phyloP scores from a whole-genome alignment of 768 basidiomycete species.

The Podaxis sp. region DNA sequence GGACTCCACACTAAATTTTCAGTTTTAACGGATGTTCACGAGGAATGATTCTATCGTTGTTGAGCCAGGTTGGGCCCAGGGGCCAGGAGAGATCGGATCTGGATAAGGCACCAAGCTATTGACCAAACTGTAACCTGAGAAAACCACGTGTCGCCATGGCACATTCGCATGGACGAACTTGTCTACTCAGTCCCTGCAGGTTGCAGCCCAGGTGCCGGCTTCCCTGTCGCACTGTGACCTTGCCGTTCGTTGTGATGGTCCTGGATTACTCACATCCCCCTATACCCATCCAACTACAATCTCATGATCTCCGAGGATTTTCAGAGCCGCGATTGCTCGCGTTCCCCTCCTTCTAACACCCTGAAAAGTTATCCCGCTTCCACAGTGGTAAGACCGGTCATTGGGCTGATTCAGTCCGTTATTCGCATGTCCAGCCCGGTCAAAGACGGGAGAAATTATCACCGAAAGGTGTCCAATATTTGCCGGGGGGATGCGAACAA shows the following conservation, averaged over 20 bases:
- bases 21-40: neutral
- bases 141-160: conserved; percentile 11
- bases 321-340: too few species aligned
- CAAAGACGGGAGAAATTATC: neutral
- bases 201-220: neutral
- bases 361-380: too few species aligned
- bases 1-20: neutral
- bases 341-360: too few species aligned
- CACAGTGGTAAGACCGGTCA: too few species aligned
- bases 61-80: neutral
- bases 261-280: neutral
- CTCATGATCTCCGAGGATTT: too few species aligned
- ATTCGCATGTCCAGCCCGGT: too few species aligned
- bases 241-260: neutral
- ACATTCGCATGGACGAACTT: neutral
- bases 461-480: neutral
- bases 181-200: neutral
- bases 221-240: neutral
- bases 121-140: neutral
- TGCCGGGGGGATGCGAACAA: neutral
- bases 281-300: neutral
- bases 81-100: neutral
- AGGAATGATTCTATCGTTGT: neutral
- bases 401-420: too few species aligned
- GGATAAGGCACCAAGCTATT: neutral